Percentiles rank a stretch among this genome's conserved stretches.
These are phyloP conservation scores for Pyrenopolyporus hunteri DNA, from an alignment of 495 filamentous ascomycete genomes.

Conservation along the genomic window DNA sequence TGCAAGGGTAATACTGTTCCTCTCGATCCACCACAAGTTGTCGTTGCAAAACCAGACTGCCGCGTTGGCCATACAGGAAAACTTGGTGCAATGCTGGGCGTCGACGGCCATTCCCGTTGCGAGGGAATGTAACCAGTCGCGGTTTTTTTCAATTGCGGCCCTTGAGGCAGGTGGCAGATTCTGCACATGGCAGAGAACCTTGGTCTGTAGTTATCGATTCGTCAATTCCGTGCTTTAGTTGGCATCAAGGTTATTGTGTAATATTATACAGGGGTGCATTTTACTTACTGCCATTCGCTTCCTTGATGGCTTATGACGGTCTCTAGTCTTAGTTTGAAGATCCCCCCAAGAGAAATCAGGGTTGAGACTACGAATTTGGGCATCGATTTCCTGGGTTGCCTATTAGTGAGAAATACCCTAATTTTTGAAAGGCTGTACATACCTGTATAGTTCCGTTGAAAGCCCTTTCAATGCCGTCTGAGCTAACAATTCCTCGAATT, in stretches of 20 bases:
- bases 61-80: neutral
- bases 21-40: constrained; percentile 4
- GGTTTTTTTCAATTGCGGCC: neutral
- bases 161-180: constrained; percentile 1
- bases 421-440: neutral
- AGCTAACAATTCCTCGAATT: neutral
- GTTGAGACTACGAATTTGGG: constrained; percentile 5
- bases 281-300: constrained; percentile 1
- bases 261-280: neutral
- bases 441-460: constrained; percentile 3
- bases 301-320: neutral
- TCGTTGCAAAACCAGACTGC: constrained; percentile 26
- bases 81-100: constrained; percentile 1
- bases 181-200: constrained; percentile 14
- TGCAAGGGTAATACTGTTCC: constrained; percentile 7
- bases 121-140: neutral
- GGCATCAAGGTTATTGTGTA: neutral
- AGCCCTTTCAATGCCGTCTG: neutral
- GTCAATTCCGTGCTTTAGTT: no score
- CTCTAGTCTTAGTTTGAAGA: neutral
- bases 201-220: neutral
- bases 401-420: neutral
- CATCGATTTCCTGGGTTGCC: constrained; percentile 12
- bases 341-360: constrained; percentile 12
- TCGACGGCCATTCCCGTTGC: neutral